phyloP scores from a whole-genome alignment of 805 yeast genomes.

The Ogataea corticis region DNA sequence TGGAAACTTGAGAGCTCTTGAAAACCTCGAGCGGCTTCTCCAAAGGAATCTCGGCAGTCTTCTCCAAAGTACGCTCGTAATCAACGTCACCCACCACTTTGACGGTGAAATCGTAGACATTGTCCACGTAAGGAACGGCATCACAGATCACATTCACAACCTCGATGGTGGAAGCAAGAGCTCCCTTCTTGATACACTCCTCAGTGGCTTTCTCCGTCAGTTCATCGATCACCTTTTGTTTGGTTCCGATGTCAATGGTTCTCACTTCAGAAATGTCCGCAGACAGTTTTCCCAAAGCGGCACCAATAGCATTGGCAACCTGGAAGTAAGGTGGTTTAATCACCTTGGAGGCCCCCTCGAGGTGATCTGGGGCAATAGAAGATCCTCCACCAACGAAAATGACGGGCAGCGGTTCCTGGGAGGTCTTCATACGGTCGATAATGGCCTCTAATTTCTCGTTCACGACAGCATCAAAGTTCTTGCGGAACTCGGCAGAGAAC shows the following conservation, averaged over 20 bases:
- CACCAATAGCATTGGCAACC: conserved; percentile 52
- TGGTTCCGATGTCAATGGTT: not conserved
- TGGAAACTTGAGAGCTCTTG: conserved; percentile 13
- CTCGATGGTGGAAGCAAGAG: conserved; percentile 24
- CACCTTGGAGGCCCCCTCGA: conserved; percentile 42
- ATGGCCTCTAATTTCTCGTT: conserved; percentile 37
- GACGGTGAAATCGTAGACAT: conserved; percentile 36
- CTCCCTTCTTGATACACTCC: conserved; percentile 28
- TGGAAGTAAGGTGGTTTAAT: conserved; percentile 40
- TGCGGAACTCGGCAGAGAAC: not conserved
- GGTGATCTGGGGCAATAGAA: conserved; percentile 37
- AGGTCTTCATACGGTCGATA: conserved; percentile 45
- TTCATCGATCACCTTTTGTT: conserved; percentile 19
- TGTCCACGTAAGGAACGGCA: conserved; percentile 36
- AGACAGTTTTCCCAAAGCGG: conserved; percentile 46
- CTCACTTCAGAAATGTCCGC: conserved; percentile 6
- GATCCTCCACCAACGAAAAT: conserved; percentile 52
- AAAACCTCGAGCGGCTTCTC: conserved; percentile 9
- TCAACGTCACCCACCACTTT: conserved; percentile 49
- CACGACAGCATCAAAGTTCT: conserved; percentile 1
- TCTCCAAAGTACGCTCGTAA: conserved; percentile 23
- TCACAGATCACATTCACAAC: conserved; percentile 29
- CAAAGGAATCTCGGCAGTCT: conserved; percentile 10
- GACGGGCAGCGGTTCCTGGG: conserved; percentile 41
- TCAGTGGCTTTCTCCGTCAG: conserved; percentile 21